phyloP scores from a whole-genome alignment of 495 filamentous ascomycete genomes.

The Xylaria cubensis region DNA sequence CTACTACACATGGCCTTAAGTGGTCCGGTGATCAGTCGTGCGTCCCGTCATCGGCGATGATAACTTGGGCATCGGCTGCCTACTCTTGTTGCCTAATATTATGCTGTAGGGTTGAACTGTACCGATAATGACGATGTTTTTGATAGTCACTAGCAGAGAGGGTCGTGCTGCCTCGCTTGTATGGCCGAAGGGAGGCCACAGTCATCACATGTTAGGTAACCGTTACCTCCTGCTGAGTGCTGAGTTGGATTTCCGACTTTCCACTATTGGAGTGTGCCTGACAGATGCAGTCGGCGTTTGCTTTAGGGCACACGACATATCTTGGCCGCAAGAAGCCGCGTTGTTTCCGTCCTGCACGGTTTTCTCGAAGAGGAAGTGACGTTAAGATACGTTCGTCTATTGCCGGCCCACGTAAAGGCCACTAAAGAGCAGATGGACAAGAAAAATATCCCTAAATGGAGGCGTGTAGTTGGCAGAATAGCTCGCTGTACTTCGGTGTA shows the following conservation, averaged over 20 bases:
- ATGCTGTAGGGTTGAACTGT: not conserved
- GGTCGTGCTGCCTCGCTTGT: not conserved
- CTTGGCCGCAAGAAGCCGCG: no score
- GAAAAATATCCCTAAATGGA: not conserved
- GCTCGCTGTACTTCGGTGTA: not conserved
- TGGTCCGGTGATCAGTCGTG: not conserved
- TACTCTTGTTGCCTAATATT: not conserved
- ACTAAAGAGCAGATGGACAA: not conserved
- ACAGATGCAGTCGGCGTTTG: not conserved
- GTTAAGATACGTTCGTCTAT: not conserved
- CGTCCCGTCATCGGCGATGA: constrained; percentile 20
- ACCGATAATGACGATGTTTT: not conserved
- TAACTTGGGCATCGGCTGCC: not conserved
- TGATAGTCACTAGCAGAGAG: not conserved
- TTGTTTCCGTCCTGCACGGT: not conserved
- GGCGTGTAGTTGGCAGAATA: no score
- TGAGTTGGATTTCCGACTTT: not conserved
- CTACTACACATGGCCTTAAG: constrained; percentile 1
- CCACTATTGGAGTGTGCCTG: not conserved
- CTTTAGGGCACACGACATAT: not conserved
- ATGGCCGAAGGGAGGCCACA: not conserved
- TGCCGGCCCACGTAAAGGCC: not conserved
- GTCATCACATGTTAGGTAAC: not conserved
- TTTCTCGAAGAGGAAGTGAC: not conserved
- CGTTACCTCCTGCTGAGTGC: not conserved